Base-by-base conservation (phyloP, 257 asterid genomes). In the Ballota nigra region DNA sequence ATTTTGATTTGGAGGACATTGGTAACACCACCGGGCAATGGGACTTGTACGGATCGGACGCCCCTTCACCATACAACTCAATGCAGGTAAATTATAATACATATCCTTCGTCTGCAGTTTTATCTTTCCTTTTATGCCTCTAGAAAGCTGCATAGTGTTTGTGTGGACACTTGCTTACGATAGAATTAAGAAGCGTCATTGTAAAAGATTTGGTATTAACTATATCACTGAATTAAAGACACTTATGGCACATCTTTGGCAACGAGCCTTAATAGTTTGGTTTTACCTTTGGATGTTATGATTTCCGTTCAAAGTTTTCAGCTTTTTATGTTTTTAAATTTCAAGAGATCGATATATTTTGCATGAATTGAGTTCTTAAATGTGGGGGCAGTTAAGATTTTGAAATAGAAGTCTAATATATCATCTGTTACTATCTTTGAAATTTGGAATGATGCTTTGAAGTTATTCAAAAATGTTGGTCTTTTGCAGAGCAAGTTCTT, bases 11-110 rank as follows among this genome's bases (percentile, higher is more conserved):
- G 89, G 97, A 93, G 78, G 96, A 93, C 69, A 79, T 89, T 66
- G 94, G 89, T 68, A 89, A 89, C 87, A 91, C 98, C 70, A 93
- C 96, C 58, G 97, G 98, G 12, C 91, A 91, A 72, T 93, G 98
- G 98, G 96, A 93, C 78, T 81, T 91, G 88, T 93, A 94, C 75
- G 98, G 98, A 28, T 91, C 97, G 18, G 97, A 94, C 82, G 96
- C 96, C 4, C 92, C 98, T 24, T 91, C 98, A n/a, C 96, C 96
- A 20, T 94, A 93, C 88, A 91, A 89, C 78, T 7, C 91, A 59
- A 88, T 93, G 63, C 98, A 91, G 96, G 97, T 92, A 58, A n/a
- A n/a, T n/a, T 23, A 26, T 43, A 18, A 1, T 1, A 28, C 4
- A 28, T 29, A 29, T 68, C 2, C 0, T 11, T 78, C 38, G 8